These are phyloP conservation scores for Starmerella lactis-condensi DNA, from an alignment of 805 yeast species.

Conservation along the genomic window DNA sequence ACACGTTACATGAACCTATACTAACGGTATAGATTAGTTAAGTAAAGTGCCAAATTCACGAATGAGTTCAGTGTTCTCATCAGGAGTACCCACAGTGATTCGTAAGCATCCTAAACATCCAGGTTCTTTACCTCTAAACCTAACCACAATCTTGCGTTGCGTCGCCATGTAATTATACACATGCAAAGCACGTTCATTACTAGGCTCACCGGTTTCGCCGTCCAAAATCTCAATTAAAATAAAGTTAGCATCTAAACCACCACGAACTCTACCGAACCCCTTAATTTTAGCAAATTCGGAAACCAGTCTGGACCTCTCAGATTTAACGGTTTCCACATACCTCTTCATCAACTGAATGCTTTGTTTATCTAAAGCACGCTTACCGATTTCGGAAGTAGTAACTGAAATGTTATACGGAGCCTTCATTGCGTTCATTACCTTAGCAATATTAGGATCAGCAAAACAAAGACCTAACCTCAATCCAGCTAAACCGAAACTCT, in stretches of 20 bases:
- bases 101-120: slow-evolving; percentile 81
- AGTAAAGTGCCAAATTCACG: slow-evolving; percentile 25
- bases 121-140: slow-evolving; percentile 78
- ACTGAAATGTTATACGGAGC: slow-evolving; percentile 90
- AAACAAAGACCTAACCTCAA: slow-evolving; percentile 73
- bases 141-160: slow-evolving; percentile 58
- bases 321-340: slow-evolving; percentile 32
- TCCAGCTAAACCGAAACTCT: slow-evolving; percentile 93
- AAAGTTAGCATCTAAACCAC: slow-evolving; percentile 79
- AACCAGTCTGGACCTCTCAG: slow-evolving; percentile 39
- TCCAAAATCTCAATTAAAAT: slow-evolving; percentile 54
- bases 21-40: no score
- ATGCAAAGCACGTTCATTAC: slow-evolving; percentile 43
- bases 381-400: slow-evolving; percentile 56
- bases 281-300: slow-evolving; percentile 35
- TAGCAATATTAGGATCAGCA: slow-evolving; percentile 40
- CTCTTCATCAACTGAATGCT: slow-evolving; percentile 43
- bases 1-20: no score
- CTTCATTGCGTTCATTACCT: slow-evolving; percentile 68
- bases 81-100: slow-evolving; percentile 66
- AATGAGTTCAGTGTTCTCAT: slow-evolving; percentile 48
- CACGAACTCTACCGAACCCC: slow-evolving; percentile 56
- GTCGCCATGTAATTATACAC: slow-evolving; percentile 57
- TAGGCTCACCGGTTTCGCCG: slow-evolving; percentile 38
- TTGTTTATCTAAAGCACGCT: slow-evolving; percentile 44